Evolutionary conservation across 495 filamentous ascomycete genomes (phyloP).

Genomic region (Podospora pseudoanserina): DNA sequence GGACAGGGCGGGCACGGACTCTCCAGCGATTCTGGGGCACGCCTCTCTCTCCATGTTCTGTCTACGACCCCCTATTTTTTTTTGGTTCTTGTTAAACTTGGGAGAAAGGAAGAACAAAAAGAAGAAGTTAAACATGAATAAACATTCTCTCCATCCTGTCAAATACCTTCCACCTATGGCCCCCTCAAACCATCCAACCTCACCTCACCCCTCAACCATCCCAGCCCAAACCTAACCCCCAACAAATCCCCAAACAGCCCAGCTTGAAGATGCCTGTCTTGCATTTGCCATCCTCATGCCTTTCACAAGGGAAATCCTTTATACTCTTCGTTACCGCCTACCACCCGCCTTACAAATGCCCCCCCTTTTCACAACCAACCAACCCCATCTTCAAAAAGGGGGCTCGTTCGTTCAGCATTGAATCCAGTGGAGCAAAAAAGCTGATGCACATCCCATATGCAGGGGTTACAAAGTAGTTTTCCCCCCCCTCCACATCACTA

Average conservation of each 20-base stretch:
- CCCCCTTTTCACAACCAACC: not conserved
- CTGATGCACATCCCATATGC: not conserved
- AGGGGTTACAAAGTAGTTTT: not conserved
- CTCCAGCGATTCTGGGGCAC: constrained; percentile 11
- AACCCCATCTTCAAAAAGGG: not conserved
- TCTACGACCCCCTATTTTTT: not conserved
- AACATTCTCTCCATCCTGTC: not conserved
- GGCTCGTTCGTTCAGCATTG: not conserved
- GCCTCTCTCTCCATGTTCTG: constrained; percentile 2
- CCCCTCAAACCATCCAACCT: not conserved
- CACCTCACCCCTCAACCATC: not conserved
- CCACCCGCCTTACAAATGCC: too few relatives aligned
- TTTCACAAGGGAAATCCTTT: not conserved
- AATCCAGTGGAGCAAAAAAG: not conserved
- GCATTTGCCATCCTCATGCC: not conserved
- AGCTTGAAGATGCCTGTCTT: constrained; percentile 9
- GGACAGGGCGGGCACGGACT: constrained; percentile 13
- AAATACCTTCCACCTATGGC: not conserved
- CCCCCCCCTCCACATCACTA: not conserved
- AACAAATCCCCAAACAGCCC: not conserved
- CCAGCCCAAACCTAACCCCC: constrained; percentile 1
- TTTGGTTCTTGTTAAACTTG: too few relatives aligned
- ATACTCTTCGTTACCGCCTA: not conserved
- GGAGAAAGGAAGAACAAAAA: not conserved
- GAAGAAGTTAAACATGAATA: not conserved